Percentiles rank a stretch among this genome's conserved stretches.
phyloP scores from a whole-genome alignment of 2,329 filamentous ascomycete species.

The Penicillium sp. region DNA sequence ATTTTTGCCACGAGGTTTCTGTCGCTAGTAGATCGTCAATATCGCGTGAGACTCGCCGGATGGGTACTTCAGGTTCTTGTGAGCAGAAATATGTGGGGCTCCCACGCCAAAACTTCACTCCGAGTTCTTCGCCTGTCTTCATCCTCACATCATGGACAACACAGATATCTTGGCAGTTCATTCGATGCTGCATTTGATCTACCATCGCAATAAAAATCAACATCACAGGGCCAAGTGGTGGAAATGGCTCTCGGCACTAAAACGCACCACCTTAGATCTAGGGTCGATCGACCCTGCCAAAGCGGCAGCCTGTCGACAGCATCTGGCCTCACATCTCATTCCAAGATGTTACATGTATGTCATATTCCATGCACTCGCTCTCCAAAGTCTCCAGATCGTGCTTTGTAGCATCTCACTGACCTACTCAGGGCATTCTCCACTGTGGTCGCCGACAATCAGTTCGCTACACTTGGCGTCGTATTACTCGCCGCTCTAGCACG shows the following conservation, averaged over 20 bases:
- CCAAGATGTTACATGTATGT: constrained; percentile 45
- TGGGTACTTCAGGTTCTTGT: neutral
- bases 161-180: constrained; percentile 29
- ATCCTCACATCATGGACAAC: constrained; percentile 26
- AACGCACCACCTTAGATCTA: constrained; percentile 63
- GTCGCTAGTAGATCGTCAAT: neutral
- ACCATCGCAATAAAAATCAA: constrained; percentile 87
- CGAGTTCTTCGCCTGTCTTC: neutral
- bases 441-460: constrained; percentile 69
- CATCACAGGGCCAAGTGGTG: constrained; percentile 82
- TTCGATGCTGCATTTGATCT: constrained; percentile 64
- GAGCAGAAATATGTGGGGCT: neutral
- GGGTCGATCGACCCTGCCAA: constrained; percentile 35
- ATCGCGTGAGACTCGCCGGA: neutral
- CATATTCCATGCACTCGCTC: neutral
- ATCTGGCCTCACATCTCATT: constrained; percentile 35
- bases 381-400: neutral
- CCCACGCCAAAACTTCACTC: neutral
- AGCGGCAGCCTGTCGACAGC: constrained; percentile 22
- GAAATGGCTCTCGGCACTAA: constrained; percentile 67
- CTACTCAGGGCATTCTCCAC: constrained; percentile 58
- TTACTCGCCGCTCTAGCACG: constrained; percentile 65
- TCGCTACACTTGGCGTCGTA: constrained; percentile 67
- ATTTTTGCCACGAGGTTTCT: neutral
- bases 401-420: constrained; percentile 5